A percentile compares a stretch with the other conserved stretches of the same genome.
phyloP scores from a whole-genome alignment of 495 filamentous ascomycete species.

The Trichoderma virens region DNA sequence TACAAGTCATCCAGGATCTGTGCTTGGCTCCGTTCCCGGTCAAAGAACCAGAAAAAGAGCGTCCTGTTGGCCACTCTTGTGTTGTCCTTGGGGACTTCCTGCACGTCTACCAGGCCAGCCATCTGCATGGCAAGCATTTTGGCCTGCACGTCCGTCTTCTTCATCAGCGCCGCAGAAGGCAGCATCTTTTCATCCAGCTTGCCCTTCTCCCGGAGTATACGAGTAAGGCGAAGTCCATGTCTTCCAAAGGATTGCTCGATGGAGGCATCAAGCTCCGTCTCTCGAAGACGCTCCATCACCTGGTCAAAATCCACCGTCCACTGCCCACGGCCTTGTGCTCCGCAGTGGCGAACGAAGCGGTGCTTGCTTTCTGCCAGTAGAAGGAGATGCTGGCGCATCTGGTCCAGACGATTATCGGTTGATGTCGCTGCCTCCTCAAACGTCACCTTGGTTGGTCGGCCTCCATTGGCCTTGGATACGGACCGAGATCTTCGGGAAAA shows the following conservation, averaged over 20 bases:
- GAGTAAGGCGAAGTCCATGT: conserved; percentile 65
- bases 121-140: conserved; percentile 75
- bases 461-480: conserved; percentile 26
- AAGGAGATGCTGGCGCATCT: conserved; percentile 59
- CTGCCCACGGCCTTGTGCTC: conserved; percentile 49
- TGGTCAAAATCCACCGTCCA: conserved; percentile 75
- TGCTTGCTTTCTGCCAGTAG: conserved; percentile 66
- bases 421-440: conserved; percentile 24
- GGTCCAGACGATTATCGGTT: conserved; percentile 49
- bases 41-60: conserved; percentile 86
- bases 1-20: conserved; percentile 70
- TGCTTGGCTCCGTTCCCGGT: conserved; percentile 56
- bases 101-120: conserved; percentile 74
- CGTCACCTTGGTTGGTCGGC: conserved; percentile 20
- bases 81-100: conserved; percentile 83
- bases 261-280: conserved; percentile 68
- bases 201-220: conserved; percentile 75
- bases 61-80: conserved; percentile 69
- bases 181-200: conserved; percentile 87
- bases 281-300: conserved; percentile 58
- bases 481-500: conserved; percentile 19
- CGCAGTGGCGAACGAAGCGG: conserved; percentile 56
- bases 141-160: conserved; percentile 70
- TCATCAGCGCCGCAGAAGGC: conserved; percentile 63
- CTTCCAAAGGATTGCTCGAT: conserved; percentile 69